A percentile compares a stretch with the other conserved stretches of the same genome.
Evolutionary conservation across 2,329 filamentous ascomycete genomes (phyloP).

Genomic region (Botrytis deweyae): DNA sequence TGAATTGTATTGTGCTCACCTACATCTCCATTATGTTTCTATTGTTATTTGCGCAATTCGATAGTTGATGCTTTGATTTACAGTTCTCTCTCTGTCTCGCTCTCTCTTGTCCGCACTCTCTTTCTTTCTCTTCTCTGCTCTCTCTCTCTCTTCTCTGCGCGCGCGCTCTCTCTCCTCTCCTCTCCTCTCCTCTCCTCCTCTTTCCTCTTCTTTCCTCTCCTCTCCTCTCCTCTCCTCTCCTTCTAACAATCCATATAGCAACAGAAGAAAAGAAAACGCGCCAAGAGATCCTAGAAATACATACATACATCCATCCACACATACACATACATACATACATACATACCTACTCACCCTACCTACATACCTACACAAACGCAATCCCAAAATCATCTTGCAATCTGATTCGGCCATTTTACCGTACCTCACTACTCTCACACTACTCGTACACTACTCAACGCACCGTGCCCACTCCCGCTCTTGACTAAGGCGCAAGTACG

Average conservation of each 20-base stretch:
- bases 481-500: background rate
- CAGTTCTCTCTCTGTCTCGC: background rate
- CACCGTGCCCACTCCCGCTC: constrained; percentile 12
- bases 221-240: background rate
- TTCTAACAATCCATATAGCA: constrained; percentile 3
- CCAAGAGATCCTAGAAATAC: background rate
- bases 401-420: constrained; percentile 6
- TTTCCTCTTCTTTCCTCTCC: background rate
- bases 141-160: too few relatives aligned
- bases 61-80: background rate
- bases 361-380: background rate
- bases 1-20: background rate
- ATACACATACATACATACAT: background rate
- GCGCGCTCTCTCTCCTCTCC: too few relatives aligned
- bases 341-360: background rate
- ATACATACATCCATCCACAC: background rate
- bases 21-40: background rate
- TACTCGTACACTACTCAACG: constrained; percentile 6
- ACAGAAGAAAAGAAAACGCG: constrained; percentile 4
- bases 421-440: background rate
- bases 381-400: background rate
- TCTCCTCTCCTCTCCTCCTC: too few relatives aligned
- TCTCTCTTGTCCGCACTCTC: background rate
- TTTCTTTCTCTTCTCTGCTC: background rate
- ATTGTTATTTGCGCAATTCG: background rate